Conservation (phyloP, 345 rosid species). For the Salix brachista region DNA sequence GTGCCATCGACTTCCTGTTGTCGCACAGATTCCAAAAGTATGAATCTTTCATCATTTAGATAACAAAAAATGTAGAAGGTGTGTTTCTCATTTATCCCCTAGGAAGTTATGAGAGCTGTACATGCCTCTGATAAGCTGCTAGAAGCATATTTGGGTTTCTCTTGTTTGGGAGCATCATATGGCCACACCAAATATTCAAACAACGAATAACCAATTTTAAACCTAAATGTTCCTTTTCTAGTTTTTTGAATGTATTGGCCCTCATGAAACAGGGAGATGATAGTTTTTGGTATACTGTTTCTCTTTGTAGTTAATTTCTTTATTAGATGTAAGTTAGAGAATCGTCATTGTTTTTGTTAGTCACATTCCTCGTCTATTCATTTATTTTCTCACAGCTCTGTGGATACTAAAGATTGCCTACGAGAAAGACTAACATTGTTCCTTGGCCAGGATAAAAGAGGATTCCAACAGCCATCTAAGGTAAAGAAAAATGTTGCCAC, state of each 20-base stretch:
- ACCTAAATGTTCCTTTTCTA: background rate
- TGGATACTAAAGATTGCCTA: slow-evolving; percentile 1
- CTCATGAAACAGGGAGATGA: too few relatives aligned
- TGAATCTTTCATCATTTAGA: too few relatives aligned
- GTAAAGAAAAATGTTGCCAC: slow-evolving; percentile 10
- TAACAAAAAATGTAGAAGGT: background rate
- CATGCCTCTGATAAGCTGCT: background rate
- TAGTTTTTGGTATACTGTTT: background rate
- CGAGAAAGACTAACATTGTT: background rate
- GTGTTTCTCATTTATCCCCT: background rate
- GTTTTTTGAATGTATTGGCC: background rate
- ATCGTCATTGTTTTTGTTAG: too few relatives aligned
- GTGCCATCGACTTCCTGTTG: too few relatives aligned
- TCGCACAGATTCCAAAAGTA: too few relatives aligned
- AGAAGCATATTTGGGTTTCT: background rate
- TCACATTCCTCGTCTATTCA: too few relatives aligned
- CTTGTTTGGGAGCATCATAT: background rate
- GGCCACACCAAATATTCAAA: background rate
- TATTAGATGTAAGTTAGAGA: background rate
- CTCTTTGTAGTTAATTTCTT: background rate
- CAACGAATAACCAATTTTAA: background rate
- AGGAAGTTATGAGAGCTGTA: background rate
- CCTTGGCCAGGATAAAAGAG: slow-evolving; percentile 31
- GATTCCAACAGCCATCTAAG: slow-evolving; percentile 40
- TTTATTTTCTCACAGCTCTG: background rate